Conservation (phyloP, 495 filamentous ascomycete species). For the Penicillium bovifimosum region DNA sequence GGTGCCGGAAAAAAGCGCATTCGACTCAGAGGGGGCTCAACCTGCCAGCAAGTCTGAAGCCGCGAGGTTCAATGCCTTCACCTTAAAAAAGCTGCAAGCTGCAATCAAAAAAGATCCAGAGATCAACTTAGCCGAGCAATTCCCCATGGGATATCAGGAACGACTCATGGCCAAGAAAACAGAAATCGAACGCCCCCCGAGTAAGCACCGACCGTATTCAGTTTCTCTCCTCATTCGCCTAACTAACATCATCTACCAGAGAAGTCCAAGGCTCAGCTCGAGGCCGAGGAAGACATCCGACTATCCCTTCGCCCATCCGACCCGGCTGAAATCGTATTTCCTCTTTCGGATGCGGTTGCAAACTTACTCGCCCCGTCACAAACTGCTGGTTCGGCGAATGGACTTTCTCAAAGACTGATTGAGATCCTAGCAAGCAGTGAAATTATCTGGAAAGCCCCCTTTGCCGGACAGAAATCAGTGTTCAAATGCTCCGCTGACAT, state of each 20-base stretch:
- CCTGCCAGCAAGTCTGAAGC: conserved; percentile 1
- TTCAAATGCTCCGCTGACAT: conserved; percentile 9
- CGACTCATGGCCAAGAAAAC: too few species aligned
- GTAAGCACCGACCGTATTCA: neutral
- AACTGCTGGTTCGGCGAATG: too few species aligned
- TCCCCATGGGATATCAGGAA: too few species aligned
- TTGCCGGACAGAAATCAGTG: neutral
- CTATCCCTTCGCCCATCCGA: neutral
- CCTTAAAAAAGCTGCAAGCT: neutral
- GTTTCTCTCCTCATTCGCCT: neutral
- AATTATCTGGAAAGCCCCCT: neutral
- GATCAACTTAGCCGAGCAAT: too few species aligned
- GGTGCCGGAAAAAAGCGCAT: too few species aligned
- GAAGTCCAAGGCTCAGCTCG: neutral
- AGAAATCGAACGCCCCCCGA: neutral
- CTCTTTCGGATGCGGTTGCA: neutral
- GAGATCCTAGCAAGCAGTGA: neutral
- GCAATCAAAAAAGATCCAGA: neutral
- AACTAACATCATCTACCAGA: neutral
- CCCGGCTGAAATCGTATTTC: neutral
- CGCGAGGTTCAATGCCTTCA: conserved; percentile 1
- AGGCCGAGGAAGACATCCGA: neutral
- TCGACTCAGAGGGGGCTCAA: too few species aligned
- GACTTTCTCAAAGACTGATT: neutral
- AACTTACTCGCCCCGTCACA: too few species aligned